These are phyloP conservation scores for Hirschioporus abietinus DNA, from an alignment of 768 basidiomycete species.

Conservation along the genomic window DNA sequence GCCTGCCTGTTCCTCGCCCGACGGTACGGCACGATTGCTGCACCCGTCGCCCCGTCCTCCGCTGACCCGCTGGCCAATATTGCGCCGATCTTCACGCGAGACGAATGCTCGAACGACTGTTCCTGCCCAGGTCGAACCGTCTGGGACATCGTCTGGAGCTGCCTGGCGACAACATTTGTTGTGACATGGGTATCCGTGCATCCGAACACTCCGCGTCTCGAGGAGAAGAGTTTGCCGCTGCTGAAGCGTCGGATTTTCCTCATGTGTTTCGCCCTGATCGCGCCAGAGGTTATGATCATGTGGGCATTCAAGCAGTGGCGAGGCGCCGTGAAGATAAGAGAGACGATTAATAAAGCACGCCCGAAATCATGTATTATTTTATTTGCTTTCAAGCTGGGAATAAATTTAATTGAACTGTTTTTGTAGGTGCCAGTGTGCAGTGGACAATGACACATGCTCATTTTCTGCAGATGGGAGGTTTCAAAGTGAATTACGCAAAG, in stretches of 20 bases:
- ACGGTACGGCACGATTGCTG: no score
- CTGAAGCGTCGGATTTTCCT: conserved; percentile 16
- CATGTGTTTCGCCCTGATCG: conserved; percentile 15
- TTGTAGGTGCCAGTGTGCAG: no score
- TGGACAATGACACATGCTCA: no score
- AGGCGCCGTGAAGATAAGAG: conserved; percentile 16
- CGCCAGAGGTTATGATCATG: conserved; percentile 23
- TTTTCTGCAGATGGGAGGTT: no score
- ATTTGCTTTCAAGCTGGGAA: no score
- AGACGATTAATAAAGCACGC: conserved; percentile 32
- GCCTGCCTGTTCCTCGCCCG: no score
- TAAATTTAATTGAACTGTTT: no score
- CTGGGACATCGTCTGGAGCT: conserved; percentile 23
- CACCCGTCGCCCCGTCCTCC: no score
- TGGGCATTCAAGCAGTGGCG: conserved; percentile 23
- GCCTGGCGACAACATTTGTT: conserved; percentile 23
- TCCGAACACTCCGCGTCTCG: conserved; percentile 23
- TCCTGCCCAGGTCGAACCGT: not conserved
- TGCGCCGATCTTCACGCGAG: not conserved
- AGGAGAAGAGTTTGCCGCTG: conserved; percentile 9
- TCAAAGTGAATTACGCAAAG: no score
- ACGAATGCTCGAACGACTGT: not conserved
- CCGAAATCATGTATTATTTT: not conserved
- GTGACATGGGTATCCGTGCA: conserved; percentile 27
- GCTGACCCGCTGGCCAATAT: no score